Evolutionary conservation across 495 filamentous ascomycete genomes (phyloP), one percentile per base, ranked within the genome.

Genomic region (Hypoxylon perforatum): DNA sequence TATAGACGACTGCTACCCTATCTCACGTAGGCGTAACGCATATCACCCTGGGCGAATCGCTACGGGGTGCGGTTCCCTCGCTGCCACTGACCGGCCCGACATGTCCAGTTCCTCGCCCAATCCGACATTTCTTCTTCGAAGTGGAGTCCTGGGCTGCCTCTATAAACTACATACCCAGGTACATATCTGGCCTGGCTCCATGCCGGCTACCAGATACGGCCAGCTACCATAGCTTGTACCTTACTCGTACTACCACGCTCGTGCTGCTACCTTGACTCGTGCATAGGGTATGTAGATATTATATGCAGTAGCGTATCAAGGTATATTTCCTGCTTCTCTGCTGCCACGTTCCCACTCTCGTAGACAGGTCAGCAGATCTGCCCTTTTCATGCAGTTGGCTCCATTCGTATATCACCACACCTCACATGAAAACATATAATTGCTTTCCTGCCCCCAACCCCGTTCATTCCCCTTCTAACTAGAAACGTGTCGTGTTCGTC

Each of bases 381-480:
- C 50, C 39, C n/a, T 23, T 44, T 56, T 64, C 61, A 69, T 69
- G 66, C 66, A 69, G 66, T 69, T 69, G 66, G 66, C 65, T 65
- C 56, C 51, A 57, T 56, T 7, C 30, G 30, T 56, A 61, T 64
- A 65, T 65, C 61, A 65, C 66, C 56, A 57, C 56, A 57, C 56
- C 60, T 61, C 66, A 69, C 53, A 53, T 53, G 39, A 53, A 65
- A 57, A 57, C 56, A 61, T 69, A 69, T 69, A 65, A 61, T 61
- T 48, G 52, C 60, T 55, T 69, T 65, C 33, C 41, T 60, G 36
- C 39, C 51, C 56, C 61, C 66, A 49, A 65, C 42, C 44, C 12
- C 15, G 14, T 17, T 50, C n/a, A 3, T 22, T 14, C 25, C 47
- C 22, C 33, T 35, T 38, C 55, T 69, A 47, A 52, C 45, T 33